Evolutionary conservation across 2,329 filamentous ascomycete species (phyloP).

Genomic region (Neoascochyta sp.): DNA sequence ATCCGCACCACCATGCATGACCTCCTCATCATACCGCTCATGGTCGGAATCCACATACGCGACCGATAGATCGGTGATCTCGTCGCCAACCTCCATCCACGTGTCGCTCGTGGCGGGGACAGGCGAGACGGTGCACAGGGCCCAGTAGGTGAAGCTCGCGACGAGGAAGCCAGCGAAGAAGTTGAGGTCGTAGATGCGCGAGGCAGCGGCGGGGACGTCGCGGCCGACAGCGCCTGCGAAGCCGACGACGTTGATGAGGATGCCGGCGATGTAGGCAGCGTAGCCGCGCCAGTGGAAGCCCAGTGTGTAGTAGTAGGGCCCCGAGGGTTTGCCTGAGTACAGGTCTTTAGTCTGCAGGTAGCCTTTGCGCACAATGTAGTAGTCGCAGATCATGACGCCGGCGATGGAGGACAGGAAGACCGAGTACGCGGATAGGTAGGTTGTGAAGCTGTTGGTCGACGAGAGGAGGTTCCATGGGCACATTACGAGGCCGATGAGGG

Average conservation of each 20-base stretch:
- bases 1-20: conserved; percentile 12
- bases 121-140: conserved; percentile 65
- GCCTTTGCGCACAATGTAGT: conserved; percentile 79
- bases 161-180: conserved; percentile 84
- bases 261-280: conserved; percentile 74
- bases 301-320: conserved; percentile 69
- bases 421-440: conserved; percentile 85
- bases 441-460: conserved; percentile 77
- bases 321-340: conserved; percentile 65
- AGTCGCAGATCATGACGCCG: conserved; percentile 85
- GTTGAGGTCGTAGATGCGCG: conserved; percentile 85
- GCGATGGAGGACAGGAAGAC: conserved; percentile 93
- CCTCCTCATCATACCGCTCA: conserved; percentile 28
- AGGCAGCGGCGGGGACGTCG: conserved; percentile 70
- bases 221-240: conserved; percentile 77
- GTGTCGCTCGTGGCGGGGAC: conserved; percentile 68
- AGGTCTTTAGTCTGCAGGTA: conserved; percentile 75
- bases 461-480: conserved; percentile 80
- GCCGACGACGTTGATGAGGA: conserved; percentile 85
- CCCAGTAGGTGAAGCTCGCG: conserved; percentile 63
- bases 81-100: conserved; percentile 72
- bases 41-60: conserved; percentile 23
- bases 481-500: conserved; percentile 74
- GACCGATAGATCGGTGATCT: conserved; percentile 25
- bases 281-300: conserved; percentile 85